A percentile compares a stretch with the other conserved stretches of the same genome.
phyloP scores from a whole-genome alignment of 176 grass and related monocot species.

The Triticum turgidum region DNA sequence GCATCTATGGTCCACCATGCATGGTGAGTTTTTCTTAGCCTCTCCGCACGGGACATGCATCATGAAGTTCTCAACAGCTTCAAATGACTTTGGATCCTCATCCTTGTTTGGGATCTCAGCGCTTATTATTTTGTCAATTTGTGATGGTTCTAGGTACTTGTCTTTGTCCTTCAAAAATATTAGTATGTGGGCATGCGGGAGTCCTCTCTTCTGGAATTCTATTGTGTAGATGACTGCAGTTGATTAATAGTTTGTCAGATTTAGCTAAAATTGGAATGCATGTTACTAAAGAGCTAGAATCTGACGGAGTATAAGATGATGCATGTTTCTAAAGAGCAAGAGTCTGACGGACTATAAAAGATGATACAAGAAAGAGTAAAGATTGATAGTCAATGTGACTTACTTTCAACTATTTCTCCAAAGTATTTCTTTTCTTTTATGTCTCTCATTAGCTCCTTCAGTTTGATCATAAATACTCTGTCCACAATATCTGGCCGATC shows the following conservation, averaged over 20 bases:
- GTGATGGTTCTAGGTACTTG: background rate
- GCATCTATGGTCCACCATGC: conserved; percentile 14
- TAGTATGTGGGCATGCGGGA: background rate
- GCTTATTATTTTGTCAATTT: background rate
- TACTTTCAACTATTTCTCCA: background rate
- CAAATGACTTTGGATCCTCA: background rate
- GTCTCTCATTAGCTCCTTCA: background rate
- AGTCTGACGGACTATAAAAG: too few relatives aligned
- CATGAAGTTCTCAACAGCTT: background rate
- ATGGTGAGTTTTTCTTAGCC: background rate
- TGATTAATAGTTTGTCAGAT: too few relatives aligned
- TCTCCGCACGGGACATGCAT: background rate
- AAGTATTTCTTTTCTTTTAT: background rate
- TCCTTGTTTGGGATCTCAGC: background rate
- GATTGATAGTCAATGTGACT: background rate
- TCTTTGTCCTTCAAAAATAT: background rate
- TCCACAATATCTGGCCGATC: too few relatives aligned
- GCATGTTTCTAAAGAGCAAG: too few relatives aligned
- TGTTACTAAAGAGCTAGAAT: too few relatives aligned
- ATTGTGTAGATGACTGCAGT: too few relatives aligned
- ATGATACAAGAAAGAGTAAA: background rate
- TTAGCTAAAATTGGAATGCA: too few relatives aligned
- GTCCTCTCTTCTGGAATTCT: too few relatives aligned
- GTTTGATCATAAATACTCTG: background rate
- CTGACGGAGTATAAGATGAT: too few relatives aligned